A percentile compares a stretch with the other conserved stretches of the same genome.
Conservation (phyloP, 345 rosid species). For the Toxicodendron radicans region DNA sequence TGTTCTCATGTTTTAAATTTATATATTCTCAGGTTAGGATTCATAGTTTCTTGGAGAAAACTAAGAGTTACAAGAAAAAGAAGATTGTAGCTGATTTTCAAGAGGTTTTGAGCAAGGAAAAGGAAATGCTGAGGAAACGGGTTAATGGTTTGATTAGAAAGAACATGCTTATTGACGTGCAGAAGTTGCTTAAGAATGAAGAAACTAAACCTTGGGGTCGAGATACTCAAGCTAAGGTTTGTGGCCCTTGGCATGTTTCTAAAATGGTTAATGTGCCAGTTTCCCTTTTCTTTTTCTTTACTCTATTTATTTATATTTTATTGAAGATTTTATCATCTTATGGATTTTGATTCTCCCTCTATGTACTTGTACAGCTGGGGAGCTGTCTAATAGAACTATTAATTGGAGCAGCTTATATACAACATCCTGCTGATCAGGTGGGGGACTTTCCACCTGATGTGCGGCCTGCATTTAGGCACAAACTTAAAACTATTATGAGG, state of each 20-base stretch:
- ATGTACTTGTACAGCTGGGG: conserved; percentile 66
- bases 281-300: background rate
- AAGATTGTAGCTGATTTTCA: conserved; percentile 43
- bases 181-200: conserved; percentile 67
- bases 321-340: conserved; percentile 1
- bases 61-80: conserved; percentile 47
- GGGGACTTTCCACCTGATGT: conserved; percentile 72
- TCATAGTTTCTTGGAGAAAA: conserved; percentile 75
- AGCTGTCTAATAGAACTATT: conserved; percentile 78
- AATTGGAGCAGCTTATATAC: conserved; percentile 82
- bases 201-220: conserved; percentile 82
- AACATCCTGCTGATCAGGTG: conserved; percentile 70
- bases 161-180: conserved; percentile 64
- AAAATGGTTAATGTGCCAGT: conserved; percentile 13
- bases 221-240: conserved; percentile 87
- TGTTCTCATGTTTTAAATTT: conserved; percentile 2
- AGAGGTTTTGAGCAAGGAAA: conserved; percentile 52
- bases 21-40: conserved; percentile 62
- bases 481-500: conserved; percentile 52
- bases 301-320: conserved; percentile 1
- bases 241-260: conserved; percentile 15
- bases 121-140: conserved; percentile 64
- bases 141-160: conserved; percentile 71
- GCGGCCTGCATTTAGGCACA: conserved; percentile 93
- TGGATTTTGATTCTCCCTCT: background rate